Base-by-base conservation (phyloP, 352 stramenopile species). In the Phytophthora vignae region DNA sequence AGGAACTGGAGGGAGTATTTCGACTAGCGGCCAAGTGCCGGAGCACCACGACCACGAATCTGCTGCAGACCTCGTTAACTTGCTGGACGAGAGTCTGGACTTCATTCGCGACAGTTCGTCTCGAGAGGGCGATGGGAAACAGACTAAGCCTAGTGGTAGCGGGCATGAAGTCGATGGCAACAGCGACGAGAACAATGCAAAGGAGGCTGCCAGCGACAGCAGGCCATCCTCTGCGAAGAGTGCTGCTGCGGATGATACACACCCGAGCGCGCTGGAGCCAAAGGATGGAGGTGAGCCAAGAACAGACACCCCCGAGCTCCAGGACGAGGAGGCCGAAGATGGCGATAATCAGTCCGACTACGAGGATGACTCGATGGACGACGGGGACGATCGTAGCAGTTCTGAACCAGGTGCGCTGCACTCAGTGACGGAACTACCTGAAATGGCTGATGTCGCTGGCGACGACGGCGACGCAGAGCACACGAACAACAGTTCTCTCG, bases 41-140 rank as follows among this genome's bases (percentile, higher is more conserved):
- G 61, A 69, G 12, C 42, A 48, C 25, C 52, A 75, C 21, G 58
- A 66, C 17, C 53, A 65, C 19, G 52, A 66, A 8, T 72, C 60
- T 62, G 61, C 71, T 25, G 42, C 57, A 14, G 85, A 91, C 21
- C 77, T 93, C 6, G 79, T 91, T 19, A 64, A 69, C 33, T 83
- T 93, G 15, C 71, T 91, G 5, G 85, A 93, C 19, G 85, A 93
- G 31, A 91, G 78, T 63, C 48, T 89, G 9, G 72, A 79, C 19
- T 78, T 82, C 38, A 64, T 60, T 56, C 56, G 27, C 9, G 50
- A 12, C 46, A 55, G 22, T 38, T n/a, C 29, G 65, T 71, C 50
- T 19, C 52, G 52, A 38, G 60, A 67, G 33, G 10, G 19, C 50
- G 27, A 31, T 64, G 9, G 15, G 2, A 64, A 21, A 44, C 55